Base-by-base conservation (phyloP, 257 asterid species). In the Orobanche coerulescens region DNA sequence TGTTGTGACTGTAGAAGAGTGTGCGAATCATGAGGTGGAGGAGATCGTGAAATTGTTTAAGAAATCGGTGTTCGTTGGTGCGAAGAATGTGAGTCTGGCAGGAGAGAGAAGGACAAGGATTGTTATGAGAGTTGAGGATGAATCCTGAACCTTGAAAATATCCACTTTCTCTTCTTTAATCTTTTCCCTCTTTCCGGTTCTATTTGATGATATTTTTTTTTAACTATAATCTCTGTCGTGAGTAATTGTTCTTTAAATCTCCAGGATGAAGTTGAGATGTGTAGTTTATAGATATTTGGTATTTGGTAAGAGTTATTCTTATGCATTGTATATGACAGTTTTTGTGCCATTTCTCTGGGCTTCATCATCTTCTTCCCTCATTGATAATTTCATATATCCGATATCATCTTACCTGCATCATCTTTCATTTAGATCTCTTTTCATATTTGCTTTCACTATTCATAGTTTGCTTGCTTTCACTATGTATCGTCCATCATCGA, bases 1-100 rank as follows among this genome's bases (percentile, higher is more conserved):
- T 66, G 84, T 91, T 33, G 96, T 88, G 70, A 79, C 79, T 3
- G 90, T 91, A 70, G 96, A 83, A 75, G 90, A 82, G 65, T 83
- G 95, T 69, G 87, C 84, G 43, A 48, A 37, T 12, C 71, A 39
- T 11, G 92, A 73, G 39, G 91, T 82, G 69, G 75, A 73, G 28
- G 78, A 74, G 67, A 71, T 84, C 13, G 85, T 72, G 57, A 64
- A 67, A 58, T 70, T 88, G 81, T 91, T 91, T 44, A 50, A 30
- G 58, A 84, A 76, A 62, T 88, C 98, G 5, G 57, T 53, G 70
- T 78, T 82, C 15, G 46, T 88, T 46, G 80, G 54, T 36, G 79
- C 79, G 3, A 78, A 58, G 71, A 84, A 79, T 71, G 80, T 83
- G 71, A 74, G 72, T 58, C 63, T 82, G 61, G 88, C 78, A 2